Base-by-base conservation (phyloP, 169 alveolate genomes). In the Babesia divergens region DNA sequence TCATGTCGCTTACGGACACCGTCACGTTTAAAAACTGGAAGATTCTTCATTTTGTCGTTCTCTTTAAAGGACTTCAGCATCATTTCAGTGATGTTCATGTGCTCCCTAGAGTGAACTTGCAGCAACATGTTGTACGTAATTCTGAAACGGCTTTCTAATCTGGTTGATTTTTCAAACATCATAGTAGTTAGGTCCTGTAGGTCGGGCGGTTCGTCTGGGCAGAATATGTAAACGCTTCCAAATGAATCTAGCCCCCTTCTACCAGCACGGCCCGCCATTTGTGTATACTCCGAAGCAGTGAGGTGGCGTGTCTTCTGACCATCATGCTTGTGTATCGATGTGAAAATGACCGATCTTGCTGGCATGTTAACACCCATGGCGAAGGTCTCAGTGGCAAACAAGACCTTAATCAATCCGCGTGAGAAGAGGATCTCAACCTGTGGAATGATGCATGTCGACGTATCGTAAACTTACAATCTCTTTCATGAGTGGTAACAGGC, bases 361-460 rank as follows among this genome's bases (percentile, higher is more conserved):
- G 99, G 99, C 99, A 97, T 96, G 87, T 98, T 98, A 32, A 98
- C 93, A 4, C 99, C 99, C 96, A 98, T 97, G 34, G 99, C 99
- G 84, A 98, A 95, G 3, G 99, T 97, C 70, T 97, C 98, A 1
- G 99, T 98, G 0, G 99, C 99, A 81, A 97, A 97, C 38, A 98
- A 81, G 7, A 97, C 96, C 72, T 97, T 95, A 7, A 97, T 91
- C 37, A 96, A 87, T 3, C 99, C 99, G 55, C 96, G 84, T 35
- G 98, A 92, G 85, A 97, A 98, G 43, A 97, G 85, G 28, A 97
- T 95, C 83, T 98, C 99, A 24, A 91, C 90, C 94, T 86, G 74
- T 3, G 20, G 7, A n/a, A n/a, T n/a, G n/a, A n/a, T n/a, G 24
- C 20, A 22, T 22, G 26, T 7, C 11, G 9, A 8, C 43, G 13